Evolutionary conservation across 2,329 filamentous ascomycete genomes (phyloP).

Genomic region (Diaporthe sp.): DNA sequence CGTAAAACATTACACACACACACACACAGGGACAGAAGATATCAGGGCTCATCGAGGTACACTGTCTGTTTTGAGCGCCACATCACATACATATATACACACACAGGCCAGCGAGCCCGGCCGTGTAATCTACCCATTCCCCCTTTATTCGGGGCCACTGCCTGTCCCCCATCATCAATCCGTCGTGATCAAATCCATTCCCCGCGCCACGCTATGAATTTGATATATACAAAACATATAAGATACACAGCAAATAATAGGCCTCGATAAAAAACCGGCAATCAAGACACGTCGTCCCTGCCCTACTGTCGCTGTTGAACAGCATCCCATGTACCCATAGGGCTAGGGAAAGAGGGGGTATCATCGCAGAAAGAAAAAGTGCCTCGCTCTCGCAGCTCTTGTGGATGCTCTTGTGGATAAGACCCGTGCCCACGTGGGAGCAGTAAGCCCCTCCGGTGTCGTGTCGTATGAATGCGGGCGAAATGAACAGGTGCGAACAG

Average conservation of each 20-base stretch:
- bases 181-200: not conserved
- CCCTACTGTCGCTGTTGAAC: not conserved
- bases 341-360: not conserved
- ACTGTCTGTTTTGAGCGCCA: not conserved
- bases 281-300: conserved; percentile 1
- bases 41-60: not conserved
- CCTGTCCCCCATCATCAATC: not conserved
- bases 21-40: not conserved
- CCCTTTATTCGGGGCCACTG: no score
- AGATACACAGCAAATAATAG: not conserved
- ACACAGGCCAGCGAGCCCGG: not conserved
- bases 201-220: conserved; percentile 12
- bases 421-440: not conserved
- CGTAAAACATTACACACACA: no score
- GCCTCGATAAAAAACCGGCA: not conserved
- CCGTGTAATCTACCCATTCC: not conserved
- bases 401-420: not conserved
- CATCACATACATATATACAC: not conserved
- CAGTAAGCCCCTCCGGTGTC: not conserved
- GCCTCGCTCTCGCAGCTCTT: not conserved
- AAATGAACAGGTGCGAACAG: no score
- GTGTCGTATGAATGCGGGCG: not conserved
- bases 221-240: not conserved
- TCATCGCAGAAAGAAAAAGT: conserved; percentile 5
- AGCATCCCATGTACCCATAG: not conserved